Evolutionary conservation across 78 protist species (phyloP).

Genomic region (Cavenderia fasciculata): DNA sequence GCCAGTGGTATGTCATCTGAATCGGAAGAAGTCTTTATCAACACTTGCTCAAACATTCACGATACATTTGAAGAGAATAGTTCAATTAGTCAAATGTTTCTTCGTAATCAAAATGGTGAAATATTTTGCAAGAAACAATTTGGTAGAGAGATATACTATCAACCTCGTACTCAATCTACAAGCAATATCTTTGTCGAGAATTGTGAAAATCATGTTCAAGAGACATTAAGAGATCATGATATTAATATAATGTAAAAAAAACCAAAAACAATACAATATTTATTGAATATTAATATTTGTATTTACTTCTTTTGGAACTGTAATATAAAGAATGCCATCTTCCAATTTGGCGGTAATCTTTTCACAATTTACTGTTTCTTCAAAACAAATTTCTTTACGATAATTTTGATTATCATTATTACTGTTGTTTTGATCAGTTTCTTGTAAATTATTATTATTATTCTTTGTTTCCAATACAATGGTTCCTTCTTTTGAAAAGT

Average conservation of each 20-base stretch:
- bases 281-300: no score
- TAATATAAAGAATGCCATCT: conserved; percentile 4
- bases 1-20: conserved; percentile 43
- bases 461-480: no score
- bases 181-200: conserved; percentile 16
- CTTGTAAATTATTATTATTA: no score
- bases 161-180: conserved; percentile 18
- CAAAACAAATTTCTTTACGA: neutral
- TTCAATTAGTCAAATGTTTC: conserved; percentile 36
- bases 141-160: conserved; percentile 56
- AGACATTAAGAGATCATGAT: conserved; percentile 25
- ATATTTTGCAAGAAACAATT: conserved; percentile 66
- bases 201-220: conserved; percentile 25
- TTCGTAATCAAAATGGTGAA: conserved; percentile 48
- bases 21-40: conserved; percentile 17
- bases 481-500: no score
- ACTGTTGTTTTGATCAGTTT: no score
- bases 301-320: conserved; percentile 6
- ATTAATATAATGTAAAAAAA: conserved; percentile 33
- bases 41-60: conserved; percentile 31
- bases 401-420: no score
- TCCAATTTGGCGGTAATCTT: neutral
- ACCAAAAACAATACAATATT: no score
- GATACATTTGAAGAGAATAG: conserved; percentile 43
- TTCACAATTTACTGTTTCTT: neutral